Conservation (phyloP, 192 early-diverging fungal genomes). For the Backusella morwellensis region DNA sequence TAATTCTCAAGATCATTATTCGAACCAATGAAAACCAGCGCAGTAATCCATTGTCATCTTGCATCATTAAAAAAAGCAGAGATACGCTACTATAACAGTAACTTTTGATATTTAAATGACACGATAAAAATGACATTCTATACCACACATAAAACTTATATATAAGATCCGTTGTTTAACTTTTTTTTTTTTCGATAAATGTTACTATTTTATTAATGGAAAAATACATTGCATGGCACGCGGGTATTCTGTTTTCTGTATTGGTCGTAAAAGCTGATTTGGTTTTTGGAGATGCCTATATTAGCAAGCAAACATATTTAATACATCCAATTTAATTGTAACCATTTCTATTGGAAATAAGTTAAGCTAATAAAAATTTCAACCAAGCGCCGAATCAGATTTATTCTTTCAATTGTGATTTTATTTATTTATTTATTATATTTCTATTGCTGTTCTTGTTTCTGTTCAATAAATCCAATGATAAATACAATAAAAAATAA, state of each 20-base stretch:
- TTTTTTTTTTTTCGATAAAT: background rate
- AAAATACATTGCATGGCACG: background rate
- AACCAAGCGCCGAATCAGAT: background rate
- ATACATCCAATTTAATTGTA: conserved; percentile 2
- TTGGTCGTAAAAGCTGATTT: background rate
- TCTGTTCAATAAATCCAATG: background rate
- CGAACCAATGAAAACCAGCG: background rate
- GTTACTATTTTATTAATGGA: background rate
- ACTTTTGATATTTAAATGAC: background rate
- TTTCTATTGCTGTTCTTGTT: background rate
- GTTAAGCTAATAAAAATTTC: background rate
- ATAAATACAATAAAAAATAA: background rate
- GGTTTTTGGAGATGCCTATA: background rate
- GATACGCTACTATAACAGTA: background rate
- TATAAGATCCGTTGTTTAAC: background rate
- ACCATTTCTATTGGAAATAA: background rate
- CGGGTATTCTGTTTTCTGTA: conserved; percentile 1
- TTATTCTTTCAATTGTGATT: background rate
- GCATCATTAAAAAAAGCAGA: background rate
- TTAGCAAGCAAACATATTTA: background rate
- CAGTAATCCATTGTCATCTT: background rate
- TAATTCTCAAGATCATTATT: background rate
- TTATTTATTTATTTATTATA: background rate
- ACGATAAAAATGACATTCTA: background rate
- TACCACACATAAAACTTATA: background rate